A percentile compares a stretch with the other conserved stretches of the same genome.
Evolutionary conservation across 306 rosid genomes (phyloP).

Genomic region (Prunus davidiana): DNA sequence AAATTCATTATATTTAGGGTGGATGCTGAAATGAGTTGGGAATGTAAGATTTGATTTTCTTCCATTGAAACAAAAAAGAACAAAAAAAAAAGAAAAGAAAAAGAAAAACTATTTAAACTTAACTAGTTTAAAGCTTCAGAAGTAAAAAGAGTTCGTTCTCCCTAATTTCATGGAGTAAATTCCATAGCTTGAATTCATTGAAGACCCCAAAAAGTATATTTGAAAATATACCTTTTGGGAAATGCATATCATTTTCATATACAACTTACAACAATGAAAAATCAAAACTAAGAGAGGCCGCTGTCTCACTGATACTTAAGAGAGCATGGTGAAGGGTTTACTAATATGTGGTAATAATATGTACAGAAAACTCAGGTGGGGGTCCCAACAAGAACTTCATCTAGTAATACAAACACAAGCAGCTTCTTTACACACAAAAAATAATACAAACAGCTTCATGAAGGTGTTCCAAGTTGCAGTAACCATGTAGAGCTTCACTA

Average conservation of each 20-base stretch:
- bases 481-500: slow-evolving; percentile 21
- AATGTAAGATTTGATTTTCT: background rate
- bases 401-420: slow-evolving; percentile 5
- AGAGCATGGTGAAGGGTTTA: slow-evolving; percentile 17
- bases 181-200: background rate
- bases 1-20: too few relatives aligned
- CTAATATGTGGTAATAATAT: slow-evolving; percentile 24
- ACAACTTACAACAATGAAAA: background rate
- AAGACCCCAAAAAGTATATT: background rate
- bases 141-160: background rate
- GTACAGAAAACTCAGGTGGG: slow-evolving; percentile 32
- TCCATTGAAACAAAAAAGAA: background rate
- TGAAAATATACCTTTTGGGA: background rate
- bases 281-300: background rate
- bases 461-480: slow-evolving; percentile 6
- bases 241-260: background rate
- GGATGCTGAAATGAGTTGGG: too few relatives aligned
- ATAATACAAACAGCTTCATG: background rate
- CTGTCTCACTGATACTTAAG: background rate
- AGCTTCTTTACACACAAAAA: background rate
- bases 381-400: background rate
- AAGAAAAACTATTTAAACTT: too few relatives aligned
- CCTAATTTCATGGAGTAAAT: background rate
- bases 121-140: background rate
- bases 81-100: too few relatives aligned